Conservation (phyloP, 257 asterid genomes). For the Ligustrum vulgare region DNA sequence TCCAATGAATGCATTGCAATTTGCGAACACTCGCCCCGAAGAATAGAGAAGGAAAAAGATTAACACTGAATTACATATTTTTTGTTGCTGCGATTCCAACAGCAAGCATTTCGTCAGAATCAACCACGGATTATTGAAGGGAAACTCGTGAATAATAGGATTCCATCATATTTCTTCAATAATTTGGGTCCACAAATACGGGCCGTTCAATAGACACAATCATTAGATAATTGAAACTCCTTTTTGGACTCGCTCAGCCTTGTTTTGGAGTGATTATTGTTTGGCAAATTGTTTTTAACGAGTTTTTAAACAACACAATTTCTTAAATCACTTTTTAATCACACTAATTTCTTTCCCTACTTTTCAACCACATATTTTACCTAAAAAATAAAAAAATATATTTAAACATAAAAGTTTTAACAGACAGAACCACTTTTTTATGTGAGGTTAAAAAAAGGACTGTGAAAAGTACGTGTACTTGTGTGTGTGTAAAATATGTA, state of each 20-base stretch:
- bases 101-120: conserved; percentile 8
- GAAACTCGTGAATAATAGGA: background rate
- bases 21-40: background rate
- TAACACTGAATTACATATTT: background rate
- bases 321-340: too few species aligned
- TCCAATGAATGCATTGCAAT: background rate
- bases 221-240: background rate
- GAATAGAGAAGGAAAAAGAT: background rate
- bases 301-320: too few species aligned
- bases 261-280: too few species aligned
- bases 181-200: background rate
- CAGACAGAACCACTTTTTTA: too few species aligned
- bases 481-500: too few species aligned
- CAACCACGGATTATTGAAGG: background rate
- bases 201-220: background rate
- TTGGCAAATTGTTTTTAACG: too few species aligned
- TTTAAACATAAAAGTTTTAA: too few species aligned
- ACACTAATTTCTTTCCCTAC: too few species aligned
- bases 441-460: too few species aligned
- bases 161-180: background rate
- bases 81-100: background rate
- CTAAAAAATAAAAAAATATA: too few species aligned
- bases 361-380: too few species aligned
- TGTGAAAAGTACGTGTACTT: too few species aligned
- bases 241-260: background rate